Conservation (phyloP, 257 asterid genomes). For the Solanum tarijense region DNA sequence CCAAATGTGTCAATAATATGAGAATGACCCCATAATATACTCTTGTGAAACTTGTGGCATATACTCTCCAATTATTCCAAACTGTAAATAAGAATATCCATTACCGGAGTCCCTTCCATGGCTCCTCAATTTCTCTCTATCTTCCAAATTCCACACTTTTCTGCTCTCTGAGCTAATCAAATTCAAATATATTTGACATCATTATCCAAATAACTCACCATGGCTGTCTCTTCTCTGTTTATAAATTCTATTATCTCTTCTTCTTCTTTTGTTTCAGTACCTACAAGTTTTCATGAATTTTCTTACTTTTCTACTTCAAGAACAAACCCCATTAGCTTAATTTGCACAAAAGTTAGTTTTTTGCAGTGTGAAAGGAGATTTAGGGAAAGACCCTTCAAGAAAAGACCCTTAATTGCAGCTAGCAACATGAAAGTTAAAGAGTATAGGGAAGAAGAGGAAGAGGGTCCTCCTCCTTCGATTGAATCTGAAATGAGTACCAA, state of each 20-base stretch:
- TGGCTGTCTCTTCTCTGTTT: constrained; percentile 45
- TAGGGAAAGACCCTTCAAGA: background rate
- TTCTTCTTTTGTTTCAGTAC: background rate
- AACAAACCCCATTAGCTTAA: constrained; percentile 24
- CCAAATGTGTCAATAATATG: background rate
- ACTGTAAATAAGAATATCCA: constrained; percentile 4
- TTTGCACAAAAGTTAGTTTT: constrained; percentile 19
- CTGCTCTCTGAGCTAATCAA: background rate
- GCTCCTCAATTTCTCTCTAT: constrained; percentile 9
- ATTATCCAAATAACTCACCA: background rate
- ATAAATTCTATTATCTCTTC: constrained; percentile 25
- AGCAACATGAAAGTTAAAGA: constrained; percentile 40
- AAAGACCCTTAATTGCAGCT: constrained; percentile 28
- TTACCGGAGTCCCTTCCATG: constrained; percentile 1
- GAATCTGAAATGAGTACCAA: constrained; percentile 49
- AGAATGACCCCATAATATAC: background rate
- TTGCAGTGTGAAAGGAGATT: constrained; percentile 8
- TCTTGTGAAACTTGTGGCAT: background rate
- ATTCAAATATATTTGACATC: constrained; percentile 9
- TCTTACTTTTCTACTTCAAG: constrained; percentile 23
- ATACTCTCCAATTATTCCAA: constrained; percentile 1
- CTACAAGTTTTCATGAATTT: background rate
- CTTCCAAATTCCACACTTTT: background rate
- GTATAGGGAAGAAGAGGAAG: constrained; percentile 41
- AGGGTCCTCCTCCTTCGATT: constrained; percentile 44